phyloP scores from a whole-genome alignment of 164 flowering plant genomes.

The Santalum album region DNA sequence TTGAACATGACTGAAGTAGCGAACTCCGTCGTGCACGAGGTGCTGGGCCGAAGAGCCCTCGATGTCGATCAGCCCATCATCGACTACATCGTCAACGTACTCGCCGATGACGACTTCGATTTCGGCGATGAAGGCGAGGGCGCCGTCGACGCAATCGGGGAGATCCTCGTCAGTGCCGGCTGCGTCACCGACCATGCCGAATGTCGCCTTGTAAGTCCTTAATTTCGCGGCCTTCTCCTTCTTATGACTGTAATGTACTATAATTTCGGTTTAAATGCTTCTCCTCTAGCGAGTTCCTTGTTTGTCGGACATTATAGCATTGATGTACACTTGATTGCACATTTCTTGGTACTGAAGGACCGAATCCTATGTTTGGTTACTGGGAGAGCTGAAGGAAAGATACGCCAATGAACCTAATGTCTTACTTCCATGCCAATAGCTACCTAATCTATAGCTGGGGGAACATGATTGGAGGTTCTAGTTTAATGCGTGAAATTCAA shows the following conservation, averaged over 20 bases:
- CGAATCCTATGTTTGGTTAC: background rate
- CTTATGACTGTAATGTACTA: no score
- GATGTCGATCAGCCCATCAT: constrained; percentile 89
- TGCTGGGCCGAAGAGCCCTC: constrained; percentile 47
- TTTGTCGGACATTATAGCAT: no score
- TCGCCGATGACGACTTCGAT: constrained; percentile 97
- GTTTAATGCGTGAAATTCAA: no score
- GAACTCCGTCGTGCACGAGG: constrained; percentile 68
- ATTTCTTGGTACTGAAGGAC: background rate
- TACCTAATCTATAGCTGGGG: no score
- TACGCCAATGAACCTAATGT: no score
- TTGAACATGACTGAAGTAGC: constrained; percentile 72
- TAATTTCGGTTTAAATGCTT: background rate
- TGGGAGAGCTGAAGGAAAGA: background rate
- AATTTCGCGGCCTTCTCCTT: background rate
- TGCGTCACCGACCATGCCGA: constrained; percentile 64
- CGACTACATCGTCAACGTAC: constrained; percentile 87
- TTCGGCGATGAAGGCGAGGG: constrained; percentile 92
- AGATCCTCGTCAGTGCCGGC: constrained; percentile 74
- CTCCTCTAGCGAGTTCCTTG: no score
- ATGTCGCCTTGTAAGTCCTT: constrained; percentile 50
- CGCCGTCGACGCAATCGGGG: constrained; percentile 83
- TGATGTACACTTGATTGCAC: no score
- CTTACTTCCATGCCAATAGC: no score
- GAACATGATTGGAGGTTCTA: no score